A percentile compares a stretch with the other conserved stretches of the same genome.
phyloP scores from a whole-genome alignment of 1,284 basidiomycete genomes.

The Irpex sp. region DNA sequence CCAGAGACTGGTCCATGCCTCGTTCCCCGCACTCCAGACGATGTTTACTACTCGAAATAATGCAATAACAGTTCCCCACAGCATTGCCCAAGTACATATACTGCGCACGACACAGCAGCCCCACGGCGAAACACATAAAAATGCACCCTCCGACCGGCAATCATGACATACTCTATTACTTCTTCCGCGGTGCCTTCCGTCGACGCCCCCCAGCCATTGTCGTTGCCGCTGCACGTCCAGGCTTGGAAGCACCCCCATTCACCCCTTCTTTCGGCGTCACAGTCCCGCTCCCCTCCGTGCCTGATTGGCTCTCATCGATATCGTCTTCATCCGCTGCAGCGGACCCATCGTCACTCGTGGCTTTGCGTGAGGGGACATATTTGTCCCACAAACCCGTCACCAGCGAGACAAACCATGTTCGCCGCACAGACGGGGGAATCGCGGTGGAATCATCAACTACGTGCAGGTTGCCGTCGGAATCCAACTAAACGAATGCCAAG shows the following conservation, averaged over 20 bases:
- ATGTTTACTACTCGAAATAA: no score
- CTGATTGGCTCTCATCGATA: constrained; percentile 28
- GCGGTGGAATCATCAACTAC: constrained; percentile 46
- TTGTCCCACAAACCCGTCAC: constrained; percentile 30
- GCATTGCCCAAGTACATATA: neutral
- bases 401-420: constrained; percentile 48
- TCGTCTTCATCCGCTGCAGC: constrained; percentile 18
- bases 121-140: neutral
- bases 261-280: constrained; percentile 29
- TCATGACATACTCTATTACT: constrained; percentile 17
- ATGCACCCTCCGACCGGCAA: neutral
- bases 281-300: constrained; percentile 34
- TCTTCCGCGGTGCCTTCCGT: constrained; percentile 45
- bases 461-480: constrained; percentile 45
- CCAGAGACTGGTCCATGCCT: no score
- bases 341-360: constrained; percentile 14
- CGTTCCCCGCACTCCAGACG: no score
- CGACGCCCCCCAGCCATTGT: constrained; percentile 55
- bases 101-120: neutral
- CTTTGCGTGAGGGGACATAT: constrained; percentile 19
- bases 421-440: constrained; percentile 36
- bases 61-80: no score
- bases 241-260: constrained; percentile 7
- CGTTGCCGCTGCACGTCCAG: constrained; percentile 25
- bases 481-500: constrained; percentile 23